A percentile compares a stretch with the other conserved stretches of the same genome.
Evolutionary conservation across 805 yeast genomes (phyloP).

Genomic region (Metschnikowia similis): DNA sequence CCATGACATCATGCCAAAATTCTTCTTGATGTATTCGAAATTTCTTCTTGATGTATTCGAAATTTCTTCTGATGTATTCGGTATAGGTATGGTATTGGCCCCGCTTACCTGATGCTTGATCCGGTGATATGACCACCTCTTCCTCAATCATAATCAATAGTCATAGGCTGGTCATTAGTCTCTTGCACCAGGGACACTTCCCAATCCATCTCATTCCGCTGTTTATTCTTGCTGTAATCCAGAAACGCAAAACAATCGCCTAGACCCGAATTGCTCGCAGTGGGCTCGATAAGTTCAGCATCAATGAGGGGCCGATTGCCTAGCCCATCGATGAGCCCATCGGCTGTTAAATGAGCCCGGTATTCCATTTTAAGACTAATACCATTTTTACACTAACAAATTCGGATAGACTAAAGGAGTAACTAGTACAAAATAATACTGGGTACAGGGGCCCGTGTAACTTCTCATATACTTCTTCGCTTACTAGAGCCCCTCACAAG

Average conservation of each 20-base stretch:
- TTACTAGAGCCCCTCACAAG: no score
- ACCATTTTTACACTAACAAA: not conserved
- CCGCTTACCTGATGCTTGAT: not conserved
- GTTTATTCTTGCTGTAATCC: not conserved
- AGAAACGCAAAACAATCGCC: not conserved
- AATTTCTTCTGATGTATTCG: no score
- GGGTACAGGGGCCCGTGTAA: no score
- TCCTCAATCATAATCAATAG: no score
- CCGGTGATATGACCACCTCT: no score
- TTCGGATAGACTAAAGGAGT: not conserved
- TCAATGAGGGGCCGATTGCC: not conserved
- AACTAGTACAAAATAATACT: not conserved
- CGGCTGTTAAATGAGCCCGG: not conserved
- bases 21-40: not conserved
- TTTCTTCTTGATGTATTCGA: no score
- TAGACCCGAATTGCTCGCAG: not conserved
- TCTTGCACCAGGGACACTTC: not conserved
- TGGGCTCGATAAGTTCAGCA: not conserved
- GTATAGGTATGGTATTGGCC: no score
- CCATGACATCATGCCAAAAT: not conserved
- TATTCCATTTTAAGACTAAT: no score
- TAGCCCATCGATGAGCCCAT: not conserved
- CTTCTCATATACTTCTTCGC: no score
- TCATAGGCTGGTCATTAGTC: no score
- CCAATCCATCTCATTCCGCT: not conserved